A percentile compares a stretch with the other conserved stretches of the same genome.
phyloP scores from a whole-genome alignment of 176 grass and related monocot genomes.

The Microstegium vimineum region DNA sequence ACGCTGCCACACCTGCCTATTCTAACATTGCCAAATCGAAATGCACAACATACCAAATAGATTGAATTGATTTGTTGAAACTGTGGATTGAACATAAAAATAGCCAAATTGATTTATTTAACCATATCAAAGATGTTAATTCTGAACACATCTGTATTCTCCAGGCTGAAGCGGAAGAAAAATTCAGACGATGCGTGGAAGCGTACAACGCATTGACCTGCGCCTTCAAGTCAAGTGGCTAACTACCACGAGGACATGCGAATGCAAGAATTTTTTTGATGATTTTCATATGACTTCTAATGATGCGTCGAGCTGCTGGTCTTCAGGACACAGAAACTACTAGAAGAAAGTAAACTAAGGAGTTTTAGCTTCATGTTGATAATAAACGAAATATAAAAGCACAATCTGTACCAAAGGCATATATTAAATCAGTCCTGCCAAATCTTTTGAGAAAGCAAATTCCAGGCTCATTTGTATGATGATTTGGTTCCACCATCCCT shows the following conservation, averaged over 20 bases:
- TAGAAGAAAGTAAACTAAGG: not conserved
- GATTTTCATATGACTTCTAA: not conserved
- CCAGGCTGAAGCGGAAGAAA: constrained; percentile 64
- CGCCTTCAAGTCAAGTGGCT: constrained; percentile 32
- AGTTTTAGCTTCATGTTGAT: not conserved
- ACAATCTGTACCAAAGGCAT: not conserved
- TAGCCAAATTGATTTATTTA: not conserved
- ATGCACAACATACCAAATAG: not conserved
- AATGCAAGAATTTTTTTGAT: not conserved
- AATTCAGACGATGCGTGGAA: constrained; percentile 60
- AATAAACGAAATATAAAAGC: not conserved
- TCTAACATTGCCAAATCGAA: not conserved
- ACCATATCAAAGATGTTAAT: not conserved
- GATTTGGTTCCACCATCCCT: no score
- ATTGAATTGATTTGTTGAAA: not conserved
- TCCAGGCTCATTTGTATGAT: no score
- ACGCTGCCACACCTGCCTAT: not conserved
- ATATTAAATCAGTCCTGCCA: not conserved
- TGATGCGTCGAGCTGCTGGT: not conserved
- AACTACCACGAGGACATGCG: not conserved
- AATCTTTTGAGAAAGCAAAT: not conserved
- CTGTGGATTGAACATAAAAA: not conserved
- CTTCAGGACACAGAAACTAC: not conserved
- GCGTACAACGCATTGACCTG: constrained; percentile 45
- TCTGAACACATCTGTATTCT: not conserved